These are phyloP conservation scores for Globisporangium solare DNA, from an alignment of 352 stramenopile species.

Conservation along the genomic window DNA sequence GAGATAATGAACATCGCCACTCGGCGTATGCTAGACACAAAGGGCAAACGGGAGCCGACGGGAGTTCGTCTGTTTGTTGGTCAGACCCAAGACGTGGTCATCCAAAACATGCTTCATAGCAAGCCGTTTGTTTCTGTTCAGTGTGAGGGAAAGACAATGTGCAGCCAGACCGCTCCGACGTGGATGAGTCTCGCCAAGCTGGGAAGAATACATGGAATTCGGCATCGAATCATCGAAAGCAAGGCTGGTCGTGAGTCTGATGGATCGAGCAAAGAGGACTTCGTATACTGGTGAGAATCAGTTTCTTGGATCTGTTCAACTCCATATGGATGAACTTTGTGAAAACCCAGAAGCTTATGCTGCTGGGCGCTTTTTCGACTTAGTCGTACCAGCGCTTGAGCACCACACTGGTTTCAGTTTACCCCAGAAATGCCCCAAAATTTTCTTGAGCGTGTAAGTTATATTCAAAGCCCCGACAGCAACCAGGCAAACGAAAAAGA, in stretches of 20 bases:
- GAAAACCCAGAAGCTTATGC: conserved; percentile 13
- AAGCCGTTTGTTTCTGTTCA: conserved; percentile 42
- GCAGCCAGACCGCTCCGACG: conserved; percentile 27
- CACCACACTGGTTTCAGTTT: neutral
- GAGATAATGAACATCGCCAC: conserved; percentile 29
- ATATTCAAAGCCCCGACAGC: conserved; percentile 6
- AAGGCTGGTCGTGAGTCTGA: conserved; percentile 34
- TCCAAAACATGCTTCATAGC: conserved; percentile 41
- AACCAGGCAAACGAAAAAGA: neutral
- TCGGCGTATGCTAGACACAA: neutral
- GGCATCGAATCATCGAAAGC: conserved; percentile 31
- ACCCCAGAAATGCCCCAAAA: conserved; percentile 14
- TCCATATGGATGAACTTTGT: conserved; percentile 39
- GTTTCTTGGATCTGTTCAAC: conserved; percentile 33
- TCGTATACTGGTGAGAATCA: conserved; percentile 14
- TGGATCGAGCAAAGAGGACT: conserved; percentile 25
- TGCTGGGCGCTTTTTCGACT: conserved; percentile 17
- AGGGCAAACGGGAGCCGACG: conserved; percentile 9
- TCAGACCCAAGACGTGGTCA: conserved; percentile 28
- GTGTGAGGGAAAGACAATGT: conserved; percentile 29
- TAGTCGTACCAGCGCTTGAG: conserved; percentile 1
- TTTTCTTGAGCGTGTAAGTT: conserved; percentile 15
- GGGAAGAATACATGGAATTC: conserved; percentile 61
- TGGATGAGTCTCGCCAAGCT: conserved; percentile 60
- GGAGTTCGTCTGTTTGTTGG: conserved; percentile 45